A percentile compares a stretch with the other conserved stretches of the same genome.
Conservation (phyloP, 2,329 filamentous ascomycete species). For the Diaporthe vexans region DNA sequence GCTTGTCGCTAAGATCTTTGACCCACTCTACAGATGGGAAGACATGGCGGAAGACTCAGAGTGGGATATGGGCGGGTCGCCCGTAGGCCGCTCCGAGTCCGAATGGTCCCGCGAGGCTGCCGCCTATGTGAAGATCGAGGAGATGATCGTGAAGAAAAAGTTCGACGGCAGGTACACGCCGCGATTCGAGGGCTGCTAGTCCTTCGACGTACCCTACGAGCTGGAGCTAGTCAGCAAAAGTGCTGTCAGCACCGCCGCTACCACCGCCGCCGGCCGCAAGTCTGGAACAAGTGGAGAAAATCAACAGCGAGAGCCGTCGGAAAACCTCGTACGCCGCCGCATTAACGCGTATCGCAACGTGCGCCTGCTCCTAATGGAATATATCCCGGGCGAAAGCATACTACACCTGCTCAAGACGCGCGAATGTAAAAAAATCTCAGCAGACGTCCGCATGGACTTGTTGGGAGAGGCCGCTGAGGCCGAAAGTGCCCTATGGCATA, state of each 20-base stretch:
- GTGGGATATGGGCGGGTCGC: too few species aligned
- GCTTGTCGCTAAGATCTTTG: too few species aligned
- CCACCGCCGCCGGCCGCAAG: not conserved
- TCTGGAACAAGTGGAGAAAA: not conserved
- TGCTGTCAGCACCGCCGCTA: not conserved
- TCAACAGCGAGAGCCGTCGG: not conserved
- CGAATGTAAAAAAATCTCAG: not conserved
- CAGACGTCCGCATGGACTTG: conserved; percentile 3
- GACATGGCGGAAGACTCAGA: too few species aligned
- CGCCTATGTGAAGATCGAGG: too few species aligned
- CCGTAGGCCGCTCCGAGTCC: too few species aligned
- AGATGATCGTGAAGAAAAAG: too few species aligned
- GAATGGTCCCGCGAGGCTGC: too few species aligned
- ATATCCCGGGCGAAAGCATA: conserved; percentile 9
- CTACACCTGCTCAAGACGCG: not conserved
- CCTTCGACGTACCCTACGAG: too few species aligned
- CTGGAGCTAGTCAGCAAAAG: conserved; percentile 1
- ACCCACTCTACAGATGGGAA: too few species aligned
- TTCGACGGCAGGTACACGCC: too few species aligned
- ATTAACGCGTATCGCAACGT: not conserved
- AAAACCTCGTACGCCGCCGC: too few species aligned
- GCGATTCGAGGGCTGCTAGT: too few species aligned
- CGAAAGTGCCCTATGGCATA: conserved; percentile 17
- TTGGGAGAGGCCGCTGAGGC: not conserved
- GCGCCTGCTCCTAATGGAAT: conserved; percentile 12